Conservation (phyloP, 2,329 filamentous ascomycete species). For the Talaromyces rugulosus region DNA sequence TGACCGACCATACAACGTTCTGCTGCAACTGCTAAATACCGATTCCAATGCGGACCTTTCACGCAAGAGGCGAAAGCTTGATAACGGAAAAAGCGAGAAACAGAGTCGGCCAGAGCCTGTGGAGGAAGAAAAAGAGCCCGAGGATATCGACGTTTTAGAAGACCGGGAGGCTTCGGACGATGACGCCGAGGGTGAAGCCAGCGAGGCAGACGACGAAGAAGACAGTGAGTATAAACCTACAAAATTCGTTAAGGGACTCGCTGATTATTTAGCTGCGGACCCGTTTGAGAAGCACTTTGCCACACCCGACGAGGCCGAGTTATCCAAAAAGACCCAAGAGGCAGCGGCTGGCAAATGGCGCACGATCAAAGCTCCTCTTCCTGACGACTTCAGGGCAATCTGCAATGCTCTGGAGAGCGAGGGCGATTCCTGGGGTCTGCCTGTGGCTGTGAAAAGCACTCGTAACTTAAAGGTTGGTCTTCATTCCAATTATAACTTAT, state of each 20-base stretch:
- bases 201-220: slow-evolving; percentile 36
- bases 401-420: slow-evolving; percentile 27
- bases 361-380: slow-evolving; percentile 34
- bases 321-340: slow-evolving; percentile 50
- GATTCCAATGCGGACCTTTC: slow-evolving; percentile 33
- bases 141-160: slow-evolving; percentile 42
- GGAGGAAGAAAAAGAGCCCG: slow-evolving; percentile 25
- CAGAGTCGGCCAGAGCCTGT: slow-evolving; percentile 20
- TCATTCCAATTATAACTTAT: background rate
- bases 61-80: slow-evolving; percentile 52
- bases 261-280: slow-evolving; percentile 52
- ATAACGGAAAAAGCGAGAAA: slow-evolving; percentile 27
- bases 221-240: slow-evolving; percentile 17
- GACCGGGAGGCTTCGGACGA: slow-evolving; percentile 47
- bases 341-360: slow-evolving; percentile 48
- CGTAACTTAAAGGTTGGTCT: slow-evolving; percentile 32
- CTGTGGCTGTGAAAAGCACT: slow-evolving; percentile 28
- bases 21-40: slow-evolving; percentile 53
- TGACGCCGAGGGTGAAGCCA: slow-evolving; percentile 29
- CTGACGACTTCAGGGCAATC: slow-evolving; percentile 28
- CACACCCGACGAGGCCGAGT: slow-evolving; percentile 57
- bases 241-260: slow-evolving; percentile 40
- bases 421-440: slow-evolving; percentile 19
- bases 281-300: slow-evolving; percentile 81
- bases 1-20: slow-evolving; percentile 50